These are phyloP conservation scores for Yarrowia deformans DNA, from an alignment of 805 yeast genomes.

Conservation along the genomic window DNA sequence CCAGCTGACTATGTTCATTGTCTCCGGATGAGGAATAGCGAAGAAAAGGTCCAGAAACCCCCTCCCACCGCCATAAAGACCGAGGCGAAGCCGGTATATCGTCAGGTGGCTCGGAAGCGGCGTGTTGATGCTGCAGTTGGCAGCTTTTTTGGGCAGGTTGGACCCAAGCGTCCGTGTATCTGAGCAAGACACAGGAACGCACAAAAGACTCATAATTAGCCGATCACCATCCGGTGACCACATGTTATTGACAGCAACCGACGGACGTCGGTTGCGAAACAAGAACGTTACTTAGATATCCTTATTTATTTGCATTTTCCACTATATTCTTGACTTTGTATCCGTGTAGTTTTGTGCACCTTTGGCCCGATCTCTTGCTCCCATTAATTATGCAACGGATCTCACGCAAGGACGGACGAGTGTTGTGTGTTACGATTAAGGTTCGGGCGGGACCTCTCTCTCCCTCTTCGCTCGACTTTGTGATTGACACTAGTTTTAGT, in stretches of 20 bases:
- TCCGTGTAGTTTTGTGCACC: neutral
- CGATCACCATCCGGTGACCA: too few relatives aligned
- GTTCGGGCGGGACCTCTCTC: constrained; percentile 2
- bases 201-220: too few relatives aligned
- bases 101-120: constrained; percentile 15
- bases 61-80: neutral
- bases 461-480: neutral
- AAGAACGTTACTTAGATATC: too few relatives aligned
- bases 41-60: neutral
- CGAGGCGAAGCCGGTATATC: constrained; percentile 6
- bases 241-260: too few relatives aligned
- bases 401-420: neutral
- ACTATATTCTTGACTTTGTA: neutral
- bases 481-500: neutral
- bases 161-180: neutral
- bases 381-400: constrained; percentile 8
- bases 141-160: constrained; percentile 9
- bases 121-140: neutral
- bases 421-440: neutral
- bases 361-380: constrained; percentile 13
- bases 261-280: too few relatives aligned
- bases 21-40: constrained; percentile 5
- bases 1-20: constrained; percentile 27
- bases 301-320: neutral
- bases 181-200: neutral